phyloP scores from a whole-genome alignment of 306 rosid genomes.

The Citrullus colocynthis region DNA sequence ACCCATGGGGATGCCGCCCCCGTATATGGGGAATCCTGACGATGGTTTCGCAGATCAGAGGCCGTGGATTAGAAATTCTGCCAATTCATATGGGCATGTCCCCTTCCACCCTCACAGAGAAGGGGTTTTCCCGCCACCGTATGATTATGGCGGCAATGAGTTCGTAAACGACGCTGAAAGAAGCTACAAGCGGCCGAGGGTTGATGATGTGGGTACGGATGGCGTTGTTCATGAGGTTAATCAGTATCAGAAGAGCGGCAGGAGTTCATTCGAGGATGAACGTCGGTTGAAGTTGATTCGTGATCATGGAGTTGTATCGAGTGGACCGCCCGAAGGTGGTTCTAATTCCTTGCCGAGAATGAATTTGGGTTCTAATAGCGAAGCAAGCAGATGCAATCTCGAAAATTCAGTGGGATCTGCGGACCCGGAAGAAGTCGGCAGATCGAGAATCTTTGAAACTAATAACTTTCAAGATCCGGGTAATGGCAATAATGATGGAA shows the following conservation, averaged over 20 bases:
- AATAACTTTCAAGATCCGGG: not conserved
- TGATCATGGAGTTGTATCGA: conserved; percentile 49
- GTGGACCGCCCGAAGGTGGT: conserved; percentile 14
- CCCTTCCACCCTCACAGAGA: conserved; percentile 15
- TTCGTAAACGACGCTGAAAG: conserved; percentile 28
- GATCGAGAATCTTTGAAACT: not conserved
- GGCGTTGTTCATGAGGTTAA: conserved; percentile 5
- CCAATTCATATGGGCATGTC: conserved; percentile 11
- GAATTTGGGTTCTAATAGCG: not conserved
- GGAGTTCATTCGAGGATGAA: conserved; percentile 34
- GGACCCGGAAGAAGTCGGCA: not conserved
- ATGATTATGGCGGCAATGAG: conserved; percentile 18
- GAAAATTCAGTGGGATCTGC: conserved; percentile 5
- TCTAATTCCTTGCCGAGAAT: not conserved
- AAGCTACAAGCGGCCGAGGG: conserved; percentile 51
- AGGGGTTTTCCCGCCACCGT: conserved; percentile 12
- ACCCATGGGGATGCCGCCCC: conserved; percentile 9
- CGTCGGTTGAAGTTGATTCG: conserved; percentile 72
- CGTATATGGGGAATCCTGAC: conserved; percentile 6
- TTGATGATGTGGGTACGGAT: conserved; percentile 22
- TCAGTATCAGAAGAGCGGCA: not conserved
- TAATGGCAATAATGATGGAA: conserved; percentile 8
- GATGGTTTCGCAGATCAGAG: conserved; percentile 19
- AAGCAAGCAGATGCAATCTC: not conserved
- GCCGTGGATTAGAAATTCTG: conserved; percentile 23